phyloP scores from a whole-genome alignment of 148 eudicot genomes.

The Rhododendron ferrugineum region DNA sequence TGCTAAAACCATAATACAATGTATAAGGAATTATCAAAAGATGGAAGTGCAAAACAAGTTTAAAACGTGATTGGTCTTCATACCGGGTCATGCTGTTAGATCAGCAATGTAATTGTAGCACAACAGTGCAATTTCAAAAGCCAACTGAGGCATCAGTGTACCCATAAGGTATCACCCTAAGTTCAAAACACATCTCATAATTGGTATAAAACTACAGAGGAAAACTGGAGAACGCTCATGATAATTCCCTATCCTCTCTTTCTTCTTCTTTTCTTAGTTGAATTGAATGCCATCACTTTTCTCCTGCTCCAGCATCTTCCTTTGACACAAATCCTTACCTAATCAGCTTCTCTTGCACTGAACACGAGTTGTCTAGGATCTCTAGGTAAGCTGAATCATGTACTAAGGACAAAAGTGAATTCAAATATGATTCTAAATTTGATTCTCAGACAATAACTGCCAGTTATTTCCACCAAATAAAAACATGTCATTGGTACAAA shows the following conservation, averaged over 20 bases:
- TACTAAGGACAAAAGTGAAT: background rate
- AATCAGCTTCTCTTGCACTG: background rate
- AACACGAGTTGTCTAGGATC: background rate
- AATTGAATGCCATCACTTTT: background rate
- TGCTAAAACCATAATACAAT: background rate
- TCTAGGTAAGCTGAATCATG: slow-evolving; percentile 3
- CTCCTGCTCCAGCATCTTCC: background rate
- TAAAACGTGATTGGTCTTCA: background rate
- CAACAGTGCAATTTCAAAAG: background rate
- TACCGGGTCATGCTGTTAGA: background rate
- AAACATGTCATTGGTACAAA: background rate
- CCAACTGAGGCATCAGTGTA: background rate
- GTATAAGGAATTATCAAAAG: background rate
- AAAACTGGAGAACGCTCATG: background rate
- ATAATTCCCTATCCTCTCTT: background rate
- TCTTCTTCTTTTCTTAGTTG: background rate
- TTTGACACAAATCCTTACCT: background rate
- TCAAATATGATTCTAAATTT: background rate
- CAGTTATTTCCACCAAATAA: background rate
- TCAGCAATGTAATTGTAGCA: background rate
- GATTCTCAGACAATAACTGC: background rate
- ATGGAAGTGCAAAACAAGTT: slow-evolving; percentile 4
- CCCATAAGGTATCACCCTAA: background rate
- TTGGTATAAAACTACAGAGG: background rate
- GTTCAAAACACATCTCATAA: background rate